Evolutionary conservation across 2,329 filamentous ascomycete genomes (phyloP), one percentile per base, ranked within the genome.

Genomic region (Orbilia brochopaga): DNA sequence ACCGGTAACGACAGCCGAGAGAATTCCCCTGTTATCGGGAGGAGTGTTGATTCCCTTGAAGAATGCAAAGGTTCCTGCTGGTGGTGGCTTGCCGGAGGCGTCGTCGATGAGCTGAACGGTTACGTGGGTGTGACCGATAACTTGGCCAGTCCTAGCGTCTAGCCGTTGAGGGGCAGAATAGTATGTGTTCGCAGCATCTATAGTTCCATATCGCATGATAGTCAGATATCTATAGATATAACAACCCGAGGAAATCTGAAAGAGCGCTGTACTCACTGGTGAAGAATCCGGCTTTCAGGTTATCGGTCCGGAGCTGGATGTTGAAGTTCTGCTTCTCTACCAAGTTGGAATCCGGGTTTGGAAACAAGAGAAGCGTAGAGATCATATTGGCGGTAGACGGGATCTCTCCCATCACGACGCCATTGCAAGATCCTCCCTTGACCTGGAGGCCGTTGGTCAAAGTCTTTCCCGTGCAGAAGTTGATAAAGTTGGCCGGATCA

Each of bases 11-110:
- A 78, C 79, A 42, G 86, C 83, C 11, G 80, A 78, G 10, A 88
- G 80, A 3, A 82, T 79, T 56, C 86, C 86, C 1, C 84, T 75
- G 32, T 83, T 83, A 75, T 88, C 83, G 35, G 85, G 85, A 15
- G 79, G 82, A 70, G 87, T 85, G 79, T 88, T 87, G 80, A 88
- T 86, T 72, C 86, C 86, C 82, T 88, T 87, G 83, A 88, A 88
- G 79, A 87, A 87, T 76, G 80, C 84, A 85, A 81, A 87, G 76
- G 82, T 78, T 21, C 77, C 79, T 32, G 86, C 81, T 73, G 87
- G 82, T 4, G 85, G 81, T 27, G 75, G 75, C 42, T 48, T 48
- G 15, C 19, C 53, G 1, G 51, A 55, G 27, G 66, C 42, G 73
- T 64, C 58, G 17, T 73, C 85, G 53, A 84, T 80, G 73, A 84